Base-by-base conservation (phyloP, 306 rosid genomes). In the Quercus dentata region DNA sequence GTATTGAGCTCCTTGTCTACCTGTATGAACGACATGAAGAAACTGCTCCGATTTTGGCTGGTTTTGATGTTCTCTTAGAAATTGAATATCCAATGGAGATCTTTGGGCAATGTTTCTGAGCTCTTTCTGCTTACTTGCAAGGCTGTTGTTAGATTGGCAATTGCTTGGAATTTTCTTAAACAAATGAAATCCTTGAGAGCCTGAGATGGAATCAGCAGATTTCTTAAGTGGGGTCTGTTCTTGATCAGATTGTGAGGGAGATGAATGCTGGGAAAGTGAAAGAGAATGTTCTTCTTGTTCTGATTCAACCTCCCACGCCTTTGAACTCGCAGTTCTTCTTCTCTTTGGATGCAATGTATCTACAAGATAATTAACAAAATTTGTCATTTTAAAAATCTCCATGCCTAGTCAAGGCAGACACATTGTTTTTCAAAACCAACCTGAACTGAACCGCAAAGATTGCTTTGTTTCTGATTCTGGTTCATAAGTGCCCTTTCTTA, bases 221-320 rank as follows among this genome's bases (percentile, higher is more conserved):
- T 68, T 92, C 30, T 81, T 86, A 68, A 75, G 79, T 15, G 87
- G 90, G 35, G 89, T 81, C 78, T 81, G 97, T 73, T 94, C 98
- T 85, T 94, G 98, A 86, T 94, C 97, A 18, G 98, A 92, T 74
- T 79, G 94, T 21, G 98, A 94, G 25, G 97, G 95, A 44, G 98
- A 92, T 38, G 97, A 92, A 75, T 89, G 87, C 77, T 94, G 98
- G 3, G 98, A 94, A 28, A 93, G 78, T 6, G 99, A 93, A 62
- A 93, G 86, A 65, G 99, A 95, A 83, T 93, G 99, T 79, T 95
- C 99, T 91, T 95, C 99, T 81, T 89, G 97, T 76, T 93, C 99
- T 28, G 91, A 86, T 59, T 95, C 97, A 56, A 89, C 82, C 73
- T 90, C 92, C 91, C 87, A 89, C 67, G 80, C 86, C 83, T 88